phyloP scores from a whole-genome alignment of 371 early-diverging fungal species.

The Rhizopus arrhizus region DNA sequence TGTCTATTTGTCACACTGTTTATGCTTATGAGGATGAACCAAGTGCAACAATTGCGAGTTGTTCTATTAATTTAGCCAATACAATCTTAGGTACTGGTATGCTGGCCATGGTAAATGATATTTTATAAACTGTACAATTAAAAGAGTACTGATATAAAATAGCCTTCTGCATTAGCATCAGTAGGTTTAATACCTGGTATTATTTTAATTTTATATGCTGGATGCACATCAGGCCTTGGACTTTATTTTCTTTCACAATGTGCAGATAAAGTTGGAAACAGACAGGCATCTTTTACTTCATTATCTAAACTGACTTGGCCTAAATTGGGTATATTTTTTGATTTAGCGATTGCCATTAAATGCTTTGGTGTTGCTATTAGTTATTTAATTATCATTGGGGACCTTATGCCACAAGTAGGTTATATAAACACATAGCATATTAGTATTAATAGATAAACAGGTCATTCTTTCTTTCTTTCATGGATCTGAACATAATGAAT shows the following conservation, averaged over 20 bases:
- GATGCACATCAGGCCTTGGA: slow-evolving; percentile 76
- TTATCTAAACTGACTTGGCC: slow-evolving; percentile 93
- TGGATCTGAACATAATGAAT: slow-evolving; percentile 19
- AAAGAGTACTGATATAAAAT: not conserved
- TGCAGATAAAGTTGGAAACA: slow-evolving; percentile 72
- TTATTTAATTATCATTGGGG: slow-evolving; percentile 97
- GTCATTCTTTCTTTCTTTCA: slow-evolving; percentile 40
- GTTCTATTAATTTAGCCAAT: slow-evolving; percentile 82
- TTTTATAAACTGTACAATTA: not conserved
- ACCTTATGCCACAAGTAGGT: slow-evolving; percentile 84
- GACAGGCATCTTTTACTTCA: slow-evolving; percentile 88
- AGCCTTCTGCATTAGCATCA: slow-evolving; percentile 84
- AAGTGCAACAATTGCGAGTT: slow-evolving; percentile 41
- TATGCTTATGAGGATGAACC: slow-evolving; percentile 20
- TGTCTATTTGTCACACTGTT: slow-evolving; percentile 10
- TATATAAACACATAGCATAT: not conserved
- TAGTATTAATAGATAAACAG: slow-evolving; percentile 15
- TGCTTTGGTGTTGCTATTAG: slow-evolving; percentile 99
- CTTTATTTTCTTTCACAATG: slow-evolving; percentile 80
- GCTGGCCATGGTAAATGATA: slow-evolving; percentile 85
- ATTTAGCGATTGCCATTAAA: slow-evolving; percentile 97
- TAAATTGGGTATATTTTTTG: slow-evolving; percentile 86
- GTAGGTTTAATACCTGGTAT: slow-evolving; percentile 87
- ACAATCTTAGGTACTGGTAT: slow-evolving; percentile 97
- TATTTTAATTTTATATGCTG: slow-evolving; percentile 77